Evolutionary conservation across 2,329 filamentous ascomycete genomes (phyloP).

Genomic region (Karstenula rhodostoma): DNA sequence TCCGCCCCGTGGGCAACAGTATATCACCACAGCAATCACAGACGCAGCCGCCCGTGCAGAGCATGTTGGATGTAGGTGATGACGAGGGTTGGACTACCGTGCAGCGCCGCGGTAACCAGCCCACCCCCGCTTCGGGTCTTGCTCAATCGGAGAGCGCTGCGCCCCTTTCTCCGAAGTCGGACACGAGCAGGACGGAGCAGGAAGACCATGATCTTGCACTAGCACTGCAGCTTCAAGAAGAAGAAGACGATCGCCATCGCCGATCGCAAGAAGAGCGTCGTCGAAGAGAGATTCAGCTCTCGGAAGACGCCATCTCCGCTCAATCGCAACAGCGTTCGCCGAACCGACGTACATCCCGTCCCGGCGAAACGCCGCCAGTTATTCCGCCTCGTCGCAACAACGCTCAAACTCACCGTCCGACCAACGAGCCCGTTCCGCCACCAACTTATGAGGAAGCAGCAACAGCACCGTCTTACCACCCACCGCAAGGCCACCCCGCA

Average conservation of each 20-base stretch:
- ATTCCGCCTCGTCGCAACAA: conserved; percentile 56
- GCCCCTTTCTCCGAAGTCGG: conserved; percentile 33
- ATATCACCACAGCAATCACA: conserved; percentile 30
- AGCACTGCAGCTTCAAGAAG: conserved; percentile 91
- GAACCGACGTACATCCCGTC: conserved; percentile 38
- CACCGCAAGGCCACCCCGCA: conserved; percentile 56
- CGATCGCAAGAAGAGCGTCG: conserved; percentile 66
- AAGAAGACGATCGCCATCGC: conserved; percentile 84
- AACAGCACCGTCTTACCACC: conserved; percentile 63
- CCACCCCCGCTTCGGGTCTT: conserved; percentile 19
- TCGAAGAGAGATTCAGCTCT: conserved; percentile 71
- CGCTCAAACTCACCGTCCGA: conserved; percentile 45
- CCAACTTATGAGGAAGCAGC: conserved; percentile 73
- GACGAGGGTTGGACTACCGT: conserved; percentile 66
- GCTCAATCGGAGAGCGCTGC: conserved; percentile 25
- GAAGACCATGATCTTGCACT: conserved; percentile 86
- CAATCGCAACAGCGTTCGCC: conserved; percentile 34
- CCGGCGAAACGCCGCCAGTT: conserved; percentile 50
- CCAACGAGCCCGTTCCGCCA: conserved; percentile 63
- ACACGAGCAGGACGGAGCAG: conserved; percentile 69
- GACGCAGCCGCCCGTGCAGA: conserved; percentile 40
- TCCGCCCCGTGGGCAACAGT: conserved; percentile 77
- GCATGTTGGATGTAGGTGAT: conserved; percentile 40
- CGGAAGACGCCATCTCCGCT: conserved; percentile 72
- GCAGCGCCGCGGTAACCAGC: conserved; percentile 47